A percentile compares a stretch with the other conserved stretches of the same genome.
phyloP scores from a whole-genome alignment of 495 filamentous ascomycete genomes.

The Alectoria sarmentosa region DNA sequence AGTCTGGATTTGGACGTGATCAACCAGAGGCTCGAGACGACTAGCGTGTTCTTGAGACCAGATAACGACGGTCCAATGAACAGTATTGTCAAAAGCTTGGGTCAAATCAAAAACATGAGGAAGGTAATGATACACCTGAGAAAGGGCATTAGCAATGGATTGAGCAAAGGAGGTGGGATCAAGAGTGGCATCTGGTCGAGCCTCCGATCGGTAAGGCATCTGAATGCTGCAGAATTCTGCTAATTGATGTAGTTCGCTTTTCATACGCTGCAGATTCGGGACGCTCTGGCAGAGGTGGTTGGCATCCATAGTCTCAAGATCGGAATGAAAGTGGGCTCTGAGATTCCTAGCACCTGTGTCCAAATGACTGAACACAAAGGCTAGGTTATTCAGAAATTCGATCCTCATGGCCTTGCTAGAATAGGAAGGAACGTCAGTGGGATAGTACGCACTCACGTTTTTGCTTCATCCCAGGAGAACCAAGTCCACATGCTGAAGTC shows the following conservation, averaged over 20 bases:
- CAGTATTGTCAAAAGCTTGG: constrained; percentile 55
- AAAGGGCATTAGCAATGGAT: constrained; percentile 63
- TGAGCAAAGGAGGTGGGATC: constrained; percentile 49
- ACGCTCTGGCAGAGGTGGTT: constrained; percentile 54
- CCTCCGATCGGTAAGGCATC: constrained; percentile 42
- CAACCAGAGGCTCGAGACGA: constrained; percentile 63
- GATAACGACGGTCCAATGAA: constrained; percentile 55
- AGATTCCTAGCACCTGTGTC: neutral
- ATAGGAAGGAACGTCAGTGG: constrained; percentile 21
- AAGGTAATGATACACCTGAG: constrained; percentile 61
- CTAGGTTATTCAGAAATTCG: constrained; percentile 37
- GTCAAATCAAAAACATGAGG: constrained; percentile 73
- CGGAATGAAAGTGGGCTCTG: constrained; percentile 45
- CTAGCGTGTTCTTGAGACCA: constrained; percentile 59
- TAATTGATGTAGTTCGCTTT: constrained; percentile 47
- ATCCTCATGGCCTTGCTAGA: constrained; percentile 29
- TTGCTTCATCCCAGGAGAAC: neutral
- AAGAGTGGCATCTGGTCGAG: constrained; percentile 65
- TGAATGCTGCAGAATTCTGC: neutral
- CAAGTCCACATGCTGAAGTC: constrained; percentile 12
- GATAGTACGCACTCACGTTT: constrained; percentile 14
- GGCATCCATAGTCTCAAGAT: constrained; percentile 50
- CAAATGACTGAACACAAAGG: constrained; percentile 9
- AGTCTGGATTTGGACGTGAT: constrained; percentile 62
- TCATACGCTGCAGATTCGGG: constrained; percentile 60